Percentiles rank a stretch among this genome's conserved stretches.
These are phyloP conservation scores for Cryptococcus sp. DNA, from an alignment of 1,284 basidiomycete genomes.

Conservation along the genomic window DNA sequence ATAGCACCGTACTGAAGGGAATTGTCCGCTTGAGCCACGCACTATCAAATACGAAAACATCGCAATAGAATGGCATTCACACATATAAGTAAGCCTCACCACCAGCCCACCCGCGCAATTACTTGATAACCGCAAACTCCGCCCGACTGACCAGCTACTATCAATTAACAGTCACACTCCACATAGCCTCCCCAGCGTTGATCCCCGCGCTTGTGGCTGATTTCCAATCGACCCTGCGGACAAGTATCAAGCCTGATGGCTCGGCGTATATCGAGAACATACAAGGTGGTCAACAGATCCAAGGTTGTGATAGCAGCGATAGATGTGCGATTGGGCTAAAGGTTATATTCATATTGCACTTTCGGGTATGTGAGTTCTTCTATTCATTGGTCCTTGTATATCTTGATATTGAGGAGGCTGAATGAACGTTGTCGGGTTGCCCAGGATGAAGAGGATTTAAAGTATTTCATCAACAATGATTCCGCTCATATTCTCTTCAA, in stretches of 20 bases:
- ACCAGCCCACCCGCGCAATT: too few species aligned
- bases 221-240: background rate
- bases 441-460: background rate
- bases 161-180: background rate
- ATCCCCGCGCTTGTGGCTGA: background rate
- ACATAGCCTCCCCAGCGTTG: background rate
- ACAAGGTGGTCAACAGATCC: background rate
- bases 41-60: too few species aligned
- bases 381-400: too few species aligned
- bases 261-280: background rate
- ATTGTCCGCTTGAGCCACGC: too few species aligned
- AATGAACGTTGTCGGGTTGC: background rate
- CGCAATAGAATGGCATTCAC: too few species aligned
- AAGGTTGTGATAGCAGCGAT: background rate
- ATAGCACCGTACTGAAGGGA: too few species aligned
- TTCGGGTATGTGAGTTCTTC: background rate
- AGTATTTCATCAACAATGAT: background rate
- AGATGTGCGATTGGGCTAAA: background rate
- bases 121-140: background rate
- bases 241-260: constrained; percentile 1
- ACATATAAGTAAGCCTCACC: background rate
- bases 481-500: background rate
- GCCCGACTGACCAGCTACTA: background rate
- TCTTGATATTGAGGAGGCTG: too few species aligned
- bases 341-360: background rate